A percentile compares a stretch with the other conserved stretches of the same genome.
phyloP scores from a whole-genome alignment of 352 stramenopile species.

The Lagenidium giganteum region DNA sequence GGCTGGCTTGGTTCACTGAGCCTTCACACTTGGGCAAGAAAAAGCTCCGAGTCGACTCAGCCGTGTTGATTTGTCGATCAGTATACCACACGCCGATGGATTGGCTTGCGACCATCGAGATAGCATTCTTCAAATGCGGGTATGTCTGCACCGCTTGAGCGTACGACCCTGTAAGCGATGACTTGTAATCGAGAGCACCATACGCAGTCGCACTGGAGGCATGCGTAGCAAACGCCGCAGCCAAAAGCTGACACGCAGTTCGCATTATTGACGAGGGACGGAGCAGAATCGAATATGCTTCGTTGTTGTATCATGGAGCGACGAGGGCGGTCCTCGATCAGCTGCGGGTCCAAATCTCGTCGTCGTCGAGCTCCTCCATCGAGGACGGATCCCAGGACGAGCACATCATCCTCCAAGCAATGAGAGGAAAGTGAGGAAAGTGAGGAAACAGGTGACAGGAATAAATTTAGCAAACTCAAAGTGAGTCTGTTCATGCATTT shows the following conservation, averaged over 20 bases:
- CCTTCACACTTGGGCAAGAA: not conserved
- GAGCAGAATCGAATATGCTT: too few relatives aligned
- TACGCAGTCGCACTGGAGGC: not conserved
- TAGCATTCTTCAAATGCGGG: constrained; percentile 1
- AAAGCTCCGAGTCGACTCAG: not conserved
- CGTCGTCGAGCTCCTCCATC: too few relatives aligned
- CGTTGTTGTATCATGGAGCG: too few relatives aligned
- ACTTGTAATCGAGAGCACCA: not conserved
- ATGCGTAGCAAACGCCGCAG: not conserved
- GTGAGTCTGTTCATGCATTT: too few relatives aligned
- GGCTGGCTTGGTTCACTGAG: not conserved
- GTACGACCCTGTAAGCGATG: not conserved
- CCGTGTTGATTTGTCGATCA: constrained; percentile 5
- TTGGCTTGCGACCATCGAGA: constrained; percentile 1
- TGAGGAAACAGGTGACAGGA: too few relatives aligned
- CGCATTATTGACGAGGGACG: not conserved
- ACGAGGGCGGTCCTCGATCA: too few relatives aligned
- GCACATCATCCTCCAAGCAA: too few relatives aligned
- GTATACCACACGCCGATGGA: constrained; percentile 3
- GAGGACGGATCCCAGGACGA: too few relatives aligned
- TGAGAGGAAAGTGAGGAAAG: too few relatives aligned
- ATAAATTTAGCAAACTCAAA: too few relatives aligned
- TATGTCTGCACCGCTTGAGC: constrained; percentile 1
- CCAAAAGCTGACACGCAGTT: not conserved
- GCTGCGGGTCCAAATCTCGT: too few relatives aligned